Conservation (phyloP, 257 asterid species). For the Jasminum sambac region DNA sequence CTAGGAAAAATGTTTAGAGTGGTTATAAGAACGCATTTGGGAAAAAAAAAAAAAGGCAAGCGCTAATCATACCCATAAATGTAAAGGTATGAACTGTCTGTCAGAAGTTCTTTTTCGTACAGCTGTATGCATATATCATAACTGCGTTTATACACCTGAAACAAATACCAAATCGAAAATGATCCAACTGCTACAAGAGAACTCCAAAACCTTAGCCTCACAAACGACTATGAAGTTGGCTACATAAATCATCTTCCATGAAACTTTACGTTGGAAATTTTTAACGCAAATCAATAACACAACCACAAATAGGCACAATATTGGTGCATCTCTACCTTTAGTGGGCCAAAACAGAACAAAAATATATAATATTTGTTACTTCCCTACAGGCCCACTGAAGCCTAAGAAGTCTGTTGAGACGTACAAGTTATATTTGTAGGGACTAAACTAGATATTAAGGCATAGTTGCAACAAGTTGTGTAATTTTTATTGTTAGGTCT, state of each 20-base stretch:
- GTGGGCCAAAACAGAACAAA: neutral
- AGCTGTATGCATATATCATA: constrained; percentile 80
- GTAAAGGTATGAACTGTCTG: constrained; percentile 75
- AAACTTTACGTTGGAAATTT: neutral
- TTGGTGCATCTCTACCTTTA: neutral
- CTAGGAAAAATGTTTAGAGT: no score
- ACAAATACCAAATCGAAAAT: constrained; percentile 17
- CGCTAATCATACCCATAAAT: constrained; percentile 69
- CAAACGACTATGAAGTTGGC: neutral
- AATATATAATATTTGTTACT: constrained; percentile 12
- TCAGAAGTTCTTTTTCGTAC: constrained; percentile 91
- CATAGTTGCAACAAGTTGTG: no score
- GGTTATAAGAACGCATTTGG: no score
- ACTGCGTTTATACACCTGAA: constrained; percentile 93
- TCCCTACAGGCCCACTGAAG: neutral
- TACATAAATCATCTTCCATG: neutral
- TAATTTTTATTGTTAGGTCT: no score
- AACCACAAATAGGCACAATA: neutral
- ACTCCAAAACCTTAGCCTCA: neutral
- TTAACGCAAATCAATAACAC: neutral
- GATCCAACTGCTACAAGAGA: constrained; percentile 18
- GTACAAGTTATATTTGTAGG: no score
- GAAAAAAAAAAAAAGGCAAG: no score
- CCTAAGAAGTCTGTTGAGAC: constrained; percentile 1
- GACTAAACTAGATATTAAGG: no score